A percentile compares a stretch with the other conserved stretches of the same genome.
These are phyloP conservation scores for Cladophialophora immunda DNA, from an alignment of 2,329 filamentous ascomycete species.

Conservation along the genomic window DNA sequence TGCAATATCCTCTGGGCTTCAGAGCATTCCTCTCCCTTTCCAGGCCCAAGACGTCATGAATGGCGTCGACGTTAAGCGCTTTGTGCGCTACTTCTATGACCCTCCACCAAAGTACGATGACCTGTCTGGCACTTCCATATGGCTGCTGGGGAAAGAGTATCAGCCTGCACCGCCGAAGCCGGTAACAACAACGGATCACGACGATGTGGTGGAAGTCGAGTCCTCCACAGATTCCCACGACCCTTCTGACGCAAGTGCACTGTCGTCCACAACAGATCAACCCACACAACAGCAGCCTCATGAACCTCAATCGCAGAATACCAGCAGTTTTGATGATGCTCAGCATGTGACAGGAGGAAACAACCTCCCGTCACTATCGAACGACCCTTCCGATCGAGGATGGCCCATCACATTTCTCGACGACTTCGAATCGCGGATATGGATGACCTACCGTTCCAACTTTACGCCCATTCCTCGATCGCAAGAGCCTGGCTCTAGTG, in stretches of 20 bases:
- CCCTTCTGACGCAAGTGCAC: constrained; percentile 37
- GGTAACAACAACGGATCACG: constrained; percentile 41
- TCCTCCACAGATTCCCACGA: constrained; percentile 41
- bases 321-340: constrained; percentile 39
- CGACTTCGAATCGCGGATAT: constrained; percentile 91
- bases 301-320: constrained; percentile 22
- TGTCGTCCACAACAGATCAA: constrained; percentile 31
- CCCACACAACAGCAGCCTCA: not conserved
- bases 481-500: constrained; percentile 73
- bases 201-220: constrained; percentile 43
- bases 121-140: constrained; percentile 73
- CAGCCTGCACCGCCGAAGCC: constrained; percentile 43
- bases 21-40: constrained; percentile 29
- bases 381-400: constrained; percentile 53
- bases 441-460: constrained; percentile 94
- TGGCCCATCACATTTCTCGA: constrained; percentile 89
- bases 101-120: constrained; percentile 84
- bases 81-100: constrained; percentile 93
- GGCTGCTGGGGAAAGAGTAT: constrained; percentile 78
- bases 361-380: constrained; percentile 38
- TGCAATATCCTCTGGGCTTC: constrained; percentile 35
- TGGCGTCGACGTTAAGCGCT: constrained; percentile 78
- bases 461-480: constrained; percentile 85
- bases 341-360: constrained; percentile 36
- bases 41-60: constrained; percentile 58